phyloP scores from a whole-genome alignment of 768 basidiomycete species.

The Xerocomus potaroensis region DNA sequence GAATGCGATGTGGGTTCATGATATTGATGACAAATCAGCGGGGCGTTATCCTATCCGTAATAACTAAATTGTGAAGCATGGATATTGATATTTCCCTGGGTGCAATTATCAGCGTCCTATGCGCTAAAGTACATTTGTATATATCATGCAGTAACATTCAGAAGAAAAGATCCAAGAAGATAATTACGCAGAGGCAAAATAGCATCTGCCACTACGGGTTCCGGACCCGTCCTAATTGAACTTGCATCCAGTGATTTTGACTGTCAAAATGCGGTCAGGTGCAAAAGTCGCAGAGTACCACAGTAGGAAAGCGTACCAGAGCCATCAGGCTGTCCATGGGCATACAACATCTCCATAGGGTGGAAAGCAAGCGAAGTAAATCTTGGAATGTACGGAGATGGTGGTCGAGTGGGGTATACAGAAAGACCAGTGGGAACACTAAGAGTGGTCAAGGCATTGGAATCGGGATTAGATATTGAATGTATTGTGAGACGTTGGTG shows the following conservation, averaged over 20 bases:
- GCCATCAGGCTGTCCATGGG: constrained; percentile 69
- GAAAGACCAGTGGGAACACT: constrained; percentile 52
- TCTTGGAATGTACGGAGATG: constrained; percentile 58
- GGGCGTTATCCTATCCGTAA: neutral
- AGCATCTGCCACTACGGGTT: neutral
- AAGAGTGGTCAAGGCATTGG: constrained; percentile 37
- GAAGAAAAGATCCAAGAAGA: constrained; percentile 12
- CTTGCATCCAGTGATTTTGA: constrained; percentile 58
- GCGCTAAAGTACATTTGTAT: constrained; percentile 19
- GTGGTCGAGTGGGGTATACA: constrained; percentile 50
- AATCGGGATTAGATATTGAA: constrained; percentile 41
- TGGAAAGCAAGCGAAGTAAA: constrained; percentile 72
- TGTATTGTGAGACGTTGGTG: constrained; percentile 61
- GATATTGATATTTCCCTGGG: neutral
- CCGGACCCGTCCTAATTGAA: constrained; percentile 25
- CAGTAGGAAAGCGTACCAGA: constrained; percentile 34
- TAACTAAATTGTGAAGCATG: no score
- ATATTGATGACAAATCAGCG: neutral
- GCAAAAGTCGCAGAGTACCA: neutral
- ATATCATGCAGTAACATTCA: constrained; percentile 10
- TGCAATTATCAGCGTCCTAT: neutral
- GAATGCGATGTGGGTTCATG: constrained; percentile 6
- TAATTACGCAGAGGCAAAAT: constrained; percentile 4
- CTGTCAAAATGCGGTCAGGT: constrained; percentile 29
- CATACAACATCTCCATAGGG: constrained; percentile 82